These are phyloP conservation scores for Marsdenia floribunda DNA, from an alignment of 257 asterid genomes.

Conservation along the genomic window DNA sequence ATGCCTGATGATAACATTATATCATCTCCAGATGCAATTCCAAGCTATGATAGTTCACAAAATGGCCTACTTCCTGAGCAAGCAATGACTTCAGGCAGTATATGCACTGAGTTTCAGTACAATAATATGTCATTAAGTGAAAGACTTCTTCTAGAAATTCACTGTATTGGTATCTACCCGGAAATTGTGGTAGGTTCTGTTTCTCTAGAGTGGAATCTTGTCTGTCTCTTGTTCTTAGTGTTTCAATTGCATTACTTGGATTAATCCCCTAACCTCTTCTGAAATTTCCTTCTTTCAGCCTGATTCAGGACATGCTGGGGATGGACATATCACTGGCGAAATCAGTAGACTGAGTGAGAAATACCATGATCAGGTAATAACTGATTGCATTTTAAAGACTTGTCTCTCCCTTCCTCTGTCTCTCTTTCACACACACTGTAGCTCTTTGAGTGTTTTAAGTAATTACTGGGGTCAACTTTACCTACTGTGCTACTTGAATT, in stretches of 20 bases:
- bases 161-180: conserved; percentile 73
- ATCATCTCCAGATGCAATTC: conserved; percentile 30
- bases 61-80: conserved; percentile 44
- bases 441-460: not conserved
- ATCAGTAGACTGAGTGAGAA: conserved; percentile 51
- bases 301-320: conserved; percentile 48
- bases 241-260: not conserved
- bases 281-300: conserved; percentile 20
- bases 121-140: conserved; percentile 62
- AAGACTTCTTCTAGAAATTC: conserved; percentile 69
- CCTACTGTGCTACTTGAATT: no score
- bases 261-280: not conserved
- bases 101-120: conserved; percentile 59
- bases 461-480: no score
- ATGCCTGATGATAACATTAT: conserved; percentile 26
- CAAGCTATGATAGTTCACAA: conserved; percentile 39
- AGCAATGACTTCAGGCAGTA: conserved; percentile 29
- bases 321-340: conserved; percentile 58
- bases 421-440: not conserved
- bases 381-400: conserved; percentile 18
- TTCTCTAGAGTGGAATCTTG: conserved; percentile 11
- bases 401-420: not conserved
- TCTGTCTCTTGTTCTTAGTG: not conserved
- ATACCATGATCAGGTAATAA: conserved; percentile 65
- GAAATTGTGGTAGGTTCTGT: conserved; percentile 61